These are phyloP conservation scores for Hanseniaspora guilliermondii DNA, from an alignment of 805 yeast genomes.

Conservation along the genomic window DNA sequence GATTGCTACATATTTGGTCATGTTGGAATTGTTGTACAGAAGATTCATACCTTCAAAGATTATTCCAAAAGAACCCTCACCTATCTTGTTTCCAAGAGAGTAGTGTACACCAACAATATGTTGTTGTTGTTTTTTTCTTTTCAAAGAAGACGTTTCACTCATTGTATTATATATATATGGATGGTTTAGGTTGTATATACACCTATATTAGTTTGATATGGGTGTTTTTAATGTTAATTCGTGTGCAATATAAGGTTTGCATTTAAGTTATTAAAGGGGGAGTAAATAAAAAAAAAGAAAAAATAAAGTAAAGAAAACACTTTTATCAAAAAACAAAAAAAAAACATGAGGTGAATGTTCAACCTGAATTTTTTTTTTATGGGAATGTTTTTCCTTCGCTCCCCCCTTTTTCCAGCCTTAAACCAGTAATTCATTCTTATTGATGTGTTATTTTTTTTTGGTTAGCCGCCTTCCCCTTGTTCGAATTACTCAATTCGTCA, in stretches of 20 bases:
- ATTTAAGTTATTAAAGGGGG: no score
- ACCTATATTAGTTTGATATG: neutral
- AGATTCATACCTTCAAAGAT: conserved; percentile 71
- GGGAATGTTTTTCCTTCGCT: neutral
- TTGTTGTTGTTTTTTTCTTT: conserved; percentile 16
- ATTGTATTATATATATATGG: neutral
- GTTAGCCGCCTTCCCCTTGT: no score
- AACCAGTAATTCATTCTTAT: no score
- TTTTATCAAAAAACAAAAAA: no score
- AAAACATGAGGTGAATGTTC: no score
- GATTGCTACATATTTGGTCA: conserved; percentile 45
- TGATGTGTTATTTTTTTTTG: no score
- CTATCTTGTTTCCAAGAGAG: conserved; percentile 71
- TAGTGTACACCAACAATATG: conserved; percentile 47
- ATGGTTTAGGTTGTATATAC: neutral
- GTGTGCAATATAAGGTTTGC: neutral
- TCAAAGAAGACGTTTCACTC: conserved; percentile 12
- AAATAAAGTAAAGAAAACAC: no score
- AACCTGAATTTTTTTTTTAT: neutral
- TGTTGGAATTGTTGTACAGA: conserved; percentile 35
- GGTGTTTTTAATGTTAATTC: neutral
- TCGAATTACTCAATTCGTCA: no score
- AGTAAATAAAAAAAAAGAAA: no score
- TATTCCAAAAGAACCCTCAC: conserved; percentile 80
- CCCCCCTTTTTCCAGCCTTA: neutral